Conservation (phyloP, 345 rosid genomes). For the Corchorus capsularis region DNA sequence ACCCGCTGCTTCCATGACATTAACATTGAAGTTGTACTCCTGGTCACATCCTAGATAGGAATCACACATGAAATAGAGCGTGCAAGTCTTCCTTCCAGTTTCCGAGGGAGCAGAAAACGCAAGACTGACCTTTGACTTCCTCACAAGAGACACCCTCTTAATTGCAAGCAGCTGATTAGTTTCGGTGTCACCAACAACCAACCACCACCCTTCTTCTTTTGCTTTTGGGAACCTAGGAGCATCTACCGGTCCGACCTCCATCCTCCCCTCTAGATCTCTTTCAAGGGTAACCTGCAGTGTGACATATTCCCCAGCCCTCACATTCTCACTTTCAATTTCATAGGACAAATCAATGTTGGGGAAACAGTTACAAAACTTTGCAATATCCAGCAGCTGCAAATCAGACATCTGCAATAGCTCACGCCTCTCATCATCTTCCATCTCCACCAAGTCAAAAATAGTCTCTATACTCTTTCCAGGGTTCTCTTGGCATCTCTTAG, state of each 20-base stretch:
- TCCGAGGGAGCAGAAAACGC: slow-evolving; percentile 73
- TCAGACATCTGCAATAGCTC: slow-evolving; percentile 79
- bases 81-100: slow-evolving; percentile 59
- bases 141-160: slow-evolving; percentile 80
- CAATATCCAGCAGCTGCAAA: slow-evolving; percentile 68
- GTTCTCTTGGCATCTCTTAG: slow-evolving; percentile 80
- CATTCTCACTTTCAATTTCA: slow-evolving; percentile 53
- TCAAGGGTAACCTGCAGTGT: slow-evolving; percentile 71
- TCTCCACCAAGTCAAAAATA: slow-evolving; percentile 82
- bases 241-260: slow-evolving; percentile 80
- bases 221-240: slow-evolving; percentile 71
- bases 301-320: slow-evolving; percentile 60
- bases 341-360: slow-evolving; percentile 80
- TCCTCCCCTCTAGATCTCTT: slow-evolving; percentile 76
- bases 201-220: slow-evolving; percentile 99
- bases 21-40: slow-evolving; percentile 66
- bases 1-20: slow-evolving; percentile 49
- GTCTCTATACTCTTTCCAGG: slow-evolving; percentile 78
- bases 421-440: slow-evolving; percentile 83
- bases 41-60: slow-evolving; percentile 91
- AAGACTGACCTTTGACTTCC: slow-evolving; percentile 79
- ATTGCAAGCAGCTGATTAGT: slow-evolving; percentile 83
- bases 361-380: slow-evolving; percentile 80
- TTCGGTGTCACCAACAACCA: slow-evolving; percentile 82
- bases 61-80: slow-evolving; percentile 83